phyloP scores from a whole-genome alignment of 176 grass and related monocot species.

The Avena atlantica region DNA sequence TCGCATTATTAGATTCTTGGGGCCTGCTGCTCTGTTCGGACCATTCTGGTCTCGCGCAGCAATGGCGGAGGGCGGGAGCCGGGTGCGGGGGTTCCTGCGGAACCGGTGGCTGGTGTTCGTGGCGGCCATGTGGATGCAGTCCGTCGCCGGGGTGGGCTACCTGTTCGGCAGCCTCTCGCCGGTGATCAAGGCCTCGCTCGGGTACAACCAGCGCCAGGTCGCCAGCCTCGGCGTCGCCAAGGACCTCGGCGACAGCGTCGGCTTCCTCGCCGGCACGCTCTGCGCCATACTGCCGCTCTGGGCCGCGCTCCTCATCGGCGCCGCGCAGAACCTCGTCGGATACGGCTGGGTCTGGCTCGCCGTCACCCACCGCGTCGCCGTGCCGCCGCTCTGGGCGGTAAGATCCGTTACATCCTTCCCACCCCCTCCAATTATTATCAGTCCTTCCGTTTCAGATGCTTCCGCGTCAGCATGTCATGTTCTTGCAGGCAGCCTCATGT shows the following conservation, averaged over 20 bases:
- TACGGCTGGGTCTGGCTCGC: constrained; percentile 92
- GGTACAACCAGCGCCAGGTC: constrained; percentile 89
- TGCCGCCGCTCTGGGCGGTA: constrained; percentile 82
- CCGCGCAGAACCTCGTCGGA: constrained; percentile 78
- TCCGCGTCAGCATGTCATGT: neutral
- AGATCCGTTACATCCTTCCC: constrained; percentile 39
- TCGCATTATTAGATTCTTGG: neutral
- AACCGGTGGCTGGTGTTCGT: constrained; percentile 93
- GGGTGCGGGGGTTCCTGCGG: constrained; percentile 58
- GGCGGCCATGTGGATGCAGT: constrained; percentile 98
- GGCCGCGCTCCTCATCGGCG: constrained; percentile 79
- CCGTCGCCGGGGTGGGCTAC: constrained; percentile 80
- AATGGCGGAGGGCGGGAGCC: constrained; percentile 48
- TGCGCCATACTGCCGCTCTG: constrained; percentile 80
- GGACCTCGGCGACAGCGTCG: constrained; percentile 89
- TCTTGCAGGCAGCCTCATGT: neutral
- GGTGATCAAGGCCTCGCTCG: constrained; percentile 78
- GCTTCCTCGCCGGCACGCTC: constrained; percentile 84
- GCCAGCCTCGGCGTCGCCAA: constrained; percentile 88
- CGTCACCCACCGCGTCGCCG: constrained; percentile 55
- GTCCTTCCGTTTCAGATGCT: neutral
- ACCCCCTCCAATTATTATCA: too few relatives aligned
- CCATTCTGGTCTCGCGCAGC: neutral
- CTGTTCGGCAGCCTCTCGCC: constrained; percentile 94
- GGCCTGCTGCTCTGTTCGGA: neutral